phyloP scores from a whole-genome alignment of 441 rosid genomes.

The Syzygium syzygioides region DNA sequence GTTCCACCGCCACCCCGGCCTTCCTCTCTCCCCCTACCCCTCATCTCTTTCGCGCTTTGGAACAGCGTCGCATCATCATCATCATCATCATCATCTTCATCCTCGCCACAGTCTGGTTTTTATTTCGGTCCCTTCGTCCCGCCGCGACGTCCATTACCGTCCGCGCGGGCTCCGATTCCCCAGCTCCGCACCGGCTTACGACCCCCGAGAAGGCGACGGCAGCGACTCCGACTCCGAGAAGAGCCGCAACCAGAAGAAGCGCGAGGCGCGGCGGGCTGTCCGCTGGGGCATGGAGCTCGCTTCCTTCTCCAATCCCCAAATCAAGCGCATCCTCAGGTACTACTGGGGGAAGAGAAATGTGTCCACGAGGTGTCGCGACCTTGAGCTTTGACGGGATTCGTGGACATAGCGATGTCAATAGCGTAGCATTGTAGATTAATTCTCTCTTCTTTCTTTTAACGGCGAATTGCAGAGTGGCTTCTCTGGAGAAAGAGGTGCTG shows the following conservation, averaged over 20 bases:
- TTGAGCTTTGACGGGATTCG: not conserved
- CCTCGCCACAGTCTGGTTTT: not conserved
- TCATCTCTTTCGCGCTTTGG: conserved; percentile 11
- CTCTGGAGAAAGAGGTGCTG: conserved; percentile 55
- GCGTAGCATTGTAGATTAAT: not conserved
- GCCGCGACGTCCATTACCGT: conserved; percentile 14
- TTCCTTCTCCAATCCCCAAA: conserved; percentile 57
- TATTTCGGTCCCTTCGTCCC: not conserved
- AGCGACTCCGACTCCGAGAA: conserved; percentile 46
- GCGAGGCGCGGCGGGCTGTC: conserved; percentile 81
- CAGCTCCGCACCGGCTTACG: conserved; percentile 20
- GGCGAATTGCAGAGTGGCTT: conserved; percentile 39
- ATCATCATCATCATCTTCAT: not conserved
- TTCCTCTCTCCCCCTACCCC: conserved; percentile 12
- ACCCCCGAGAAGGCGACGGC: conserved; percentile 17
- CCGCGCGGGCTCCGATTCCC: conserved; percentile 26
- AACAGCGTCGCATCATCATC: conserved; percentile 7
- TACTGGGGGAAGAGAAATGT: not conserved
- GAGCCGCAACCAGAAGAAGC: conserved; percentile 81
- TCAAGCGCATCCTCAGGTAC: conserved; percentile 60
- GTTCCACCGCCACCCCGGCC: conserved; percentile 15
- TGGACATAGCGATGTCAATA: not conserved
- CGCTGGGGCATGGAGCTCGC: conserved; percentile 77
- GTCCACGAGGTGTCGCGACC: not conserved
- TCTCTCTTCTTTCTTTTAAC: not conserved